Evolutionary conservation across 768 basidiomycete genomes (phyloP).

Genomic region (Pleurotus pulmonarius): DNA sequence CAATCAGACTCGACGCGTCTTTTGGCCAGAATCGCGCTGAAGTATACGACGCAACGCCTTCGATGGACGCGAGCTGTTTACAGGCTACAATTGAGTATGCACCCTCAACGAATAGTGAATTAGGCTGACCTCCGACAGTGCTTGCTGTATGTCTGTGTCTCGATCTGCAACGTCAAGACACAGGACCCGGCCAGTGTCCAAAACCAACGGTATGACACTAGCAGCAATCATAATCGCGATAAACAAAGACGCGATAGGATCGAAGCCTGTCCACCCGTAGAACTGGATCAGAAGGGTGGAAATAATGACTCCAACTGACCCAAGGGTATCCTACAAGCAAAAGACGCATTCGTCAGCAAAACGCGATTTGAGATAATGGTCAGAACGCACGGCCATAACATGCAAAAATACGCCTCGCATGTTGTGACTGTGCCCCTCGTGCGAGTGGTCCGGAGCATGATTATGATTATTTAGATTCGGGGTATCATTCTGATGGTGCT

Average conservation of each 20-base stretch:
- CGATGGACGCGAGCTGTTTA: constrained; percentile 66
- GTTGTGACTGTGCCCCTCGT: constrained; percentile 92
- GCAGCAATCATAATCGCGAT: constrained; percentile 94
- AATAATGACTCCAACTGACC: constrained; percentile 96
- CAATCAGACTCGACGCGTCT: constrained; percentile 80
- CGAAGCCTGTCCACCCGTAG: constrained; percentile 98
- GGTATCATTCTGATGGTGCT: constrained; percentile 29
- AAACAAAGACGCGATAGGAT: constrained; percentile 95
- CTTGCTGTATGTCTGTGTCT: constrained; percentile 48
- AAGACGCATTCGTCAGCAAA: constrained; percentile 5
- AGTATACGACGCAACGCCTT: constrained; percentile 80
- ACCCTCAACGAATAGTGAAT: not conserved
- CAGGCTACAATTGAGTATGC: constrained; percentile 21
- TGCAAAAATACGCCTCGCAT: constrained; percentile 99
- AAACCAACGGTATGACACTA: constrained; percentile 91
- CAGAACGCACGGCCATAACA: constrained; percentile 81
- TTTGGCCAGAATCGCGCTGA: constrained; percentile 94
- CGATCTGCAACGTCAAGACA: constrained; percentile 79
- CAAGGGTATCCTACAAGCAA: constrained; percentile 75
- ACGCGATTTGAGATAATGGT: not conserved
- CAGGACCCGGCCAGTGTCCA: constrained; percentile 88
- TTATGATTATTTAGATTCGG: constrained; percentile 50
- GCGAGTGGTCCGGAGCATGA: constrained; percentile 39
- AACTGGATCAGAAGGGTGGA: constrained; percentile 93
- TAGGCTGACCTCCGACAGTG: constrained; percentile 57